Percentiles rank a stretch among this genome's conserved stretches.
phyloP scores from a whole-genome alignment of 768 basidiomycete genomes.

The Boletellus ananas region DNA sequence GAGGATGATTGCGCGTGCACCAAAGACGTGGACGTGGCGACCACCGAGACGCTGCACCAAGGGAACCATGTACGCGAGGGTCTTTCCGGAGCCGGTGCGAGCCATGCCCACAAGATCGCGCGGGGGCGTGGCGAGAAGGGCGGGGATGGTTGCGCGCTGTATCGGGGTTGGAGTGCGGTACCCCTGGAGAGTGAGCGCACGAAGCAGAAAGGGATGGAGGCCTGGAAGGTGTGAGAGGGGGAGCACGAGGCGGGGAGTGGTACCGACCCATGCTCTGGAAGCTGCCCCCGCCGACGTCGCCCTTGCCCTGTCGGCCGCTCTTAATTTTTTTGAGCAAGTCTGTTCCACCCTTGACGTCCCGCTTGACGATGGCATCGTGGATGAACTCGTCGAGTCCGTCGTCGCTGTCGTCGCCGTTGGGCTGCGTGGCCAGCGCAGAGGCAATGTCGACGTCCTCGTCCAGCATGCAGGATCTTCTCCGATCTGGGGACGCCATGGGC shows the following conservation, averaged over 20 bases:
- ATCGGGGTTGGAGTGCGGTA: slow-evolving; percentile 96
- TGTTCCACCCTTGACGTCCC: slow-evolving; percentile 72
- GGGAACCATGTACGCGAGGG: slow-evolving; percentile 93
- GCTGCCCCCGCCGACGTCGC: slow-evolving; percentile 86
- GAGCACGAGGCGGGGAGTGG: not conserved
- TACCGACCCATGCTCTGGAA: slow-evolving; percentile 92
- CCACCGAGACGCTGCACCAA: slow-evolving; percentile 84
- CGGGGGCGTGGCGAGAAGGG: slow-evolving; percentile 77
- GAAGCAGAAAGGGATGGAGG: slow-evolving; percentile 76
- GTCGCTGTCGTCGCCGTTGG: slow-evolving; percentile 35
- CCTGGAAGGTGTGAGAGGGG: slow-evolving; percentile 41
- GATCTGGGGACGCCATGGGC: slow-evolving; percentile 30
- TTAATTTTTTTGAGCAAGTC: slow-evolving; percentile 75
- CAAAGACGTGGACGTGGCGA: slow-evolving; percentile 73
- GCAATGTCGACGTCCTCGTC: slow-evolving; percentile 64
- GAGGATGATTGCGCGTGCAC: slow-evolving; percentile 82
- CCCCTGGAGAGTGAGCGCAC: slow-evolving; percentile 86
- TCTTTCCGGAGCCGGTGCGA: slow-evolving; percentile 96
- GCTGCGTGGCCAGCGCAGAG: slow-evolving; percentile 48
- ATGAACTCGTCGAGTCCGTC: slow-evolving; percentile 65
- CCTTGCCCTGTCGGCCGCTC: slow-evolving; percentile 67
- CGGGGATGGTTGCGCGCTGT: slow-evolving; percentile 85
- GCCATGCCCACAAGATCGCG: slow-evolving; percentile 98
- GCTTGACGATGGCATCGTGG: slow-evolving; percentile 62
- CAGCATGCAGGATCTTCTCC: slow-evolving; percentile 24